These are phyloP conservation scores for Castanospermum australe DNA, from an alignment of 306 rosid species.

Conservation along the genomic window DNA sequence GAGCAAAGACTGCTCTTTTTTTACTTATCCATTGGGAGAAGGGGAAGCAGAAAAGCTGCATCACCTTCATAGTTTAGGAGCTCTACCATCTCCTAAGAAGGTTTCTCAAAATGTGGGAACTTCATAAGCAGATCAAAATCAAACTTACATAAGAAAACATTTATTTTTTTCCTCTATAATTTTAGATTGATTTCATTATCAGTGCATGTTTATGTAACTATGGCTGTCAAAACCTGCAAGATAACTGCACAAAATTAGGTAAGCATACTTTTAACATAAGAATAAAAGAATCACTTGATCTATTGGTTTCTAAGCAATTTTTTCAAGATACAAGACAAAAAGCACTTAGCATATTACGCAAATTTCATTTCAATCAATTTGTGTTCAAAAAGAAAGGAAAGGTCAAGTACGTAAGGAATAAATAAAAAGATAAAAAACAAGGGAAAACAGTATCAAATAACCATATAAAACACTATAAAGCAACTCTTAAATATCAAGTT, in stretches of 20 bases:
- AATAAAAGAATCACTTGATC: background rate
- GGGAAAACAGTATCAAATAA: background rate
- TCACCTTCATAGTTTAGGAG: background rate
- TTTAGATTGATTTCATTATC: background rate
- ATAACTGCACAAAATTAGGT: constrained; percentile 14
- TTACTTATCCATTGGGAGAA: background rate
- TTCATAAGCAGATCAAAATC: background rate
- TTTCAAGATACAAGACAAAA: background rate
- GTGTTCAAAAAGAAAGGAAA: background rate
- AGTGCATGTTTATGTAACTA: background rate
- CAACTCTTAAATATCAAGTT: constrained; percentile 10
- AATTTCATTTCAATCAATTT: background rate
- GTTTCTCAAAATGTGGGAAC: background rate
- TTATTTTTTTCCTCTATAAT: background rate
- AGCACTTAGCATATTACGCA: background rate
- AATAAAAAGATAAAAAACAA: background rate
- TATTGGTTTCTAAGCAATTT: background rate
- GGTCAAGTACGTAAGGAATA: background rate
- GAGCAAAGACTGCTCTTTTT: background rate
- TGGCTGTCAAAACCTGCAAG: constrained; percentile 20
- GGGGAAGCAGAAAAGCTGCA: background rate
- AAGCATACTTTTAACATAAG: constrained; percentile 3
- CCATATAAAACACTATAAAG: constrained; percentile 3
- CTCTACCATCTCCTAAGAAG: background rate
- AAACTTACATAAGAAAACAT: background rate